Evolutionary conservation across 2,329 filamentous ascomycete genomes (phyloP).

Genomic region (Onygenales sp.): DNA sequence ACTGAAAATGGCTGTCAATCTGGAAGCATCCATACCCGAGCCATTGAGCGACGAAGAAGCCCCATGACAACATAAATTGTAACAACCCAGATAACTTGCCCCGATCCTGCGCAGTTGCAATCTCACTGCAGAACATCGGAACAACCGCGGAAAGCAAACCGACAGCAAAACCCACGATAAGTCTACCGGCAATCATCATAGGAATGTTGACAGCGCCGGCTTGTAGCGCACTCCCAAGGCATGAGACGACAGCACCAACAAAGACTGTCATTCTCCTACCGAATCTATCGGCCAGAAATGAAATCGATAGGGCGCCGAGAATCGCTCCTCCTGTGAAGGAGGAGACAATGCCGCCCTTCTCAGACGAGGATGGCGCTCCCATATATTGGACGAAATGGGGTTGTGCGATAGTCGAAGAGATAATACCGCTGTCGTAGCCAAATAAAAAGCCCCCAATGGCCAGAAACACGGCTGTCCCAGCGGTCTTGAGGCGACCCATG

Average conservation of each 20-base stretch:
- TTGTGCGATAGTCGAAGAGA: constrained; percentile 46
- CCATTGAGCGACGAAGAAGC: constrained; percentile 35
- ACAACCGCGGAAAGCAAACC: constrained; percentile 42
- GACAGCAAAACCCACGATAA: constrained; percentile 40
- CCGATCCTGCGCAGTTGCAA: constrained; percentile 49
- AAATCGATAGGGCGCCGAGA: too few relatives aligned
- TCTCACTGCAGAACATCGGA: constrained; percentile 55
- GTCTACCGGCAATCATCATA: constrained; percentile 50
- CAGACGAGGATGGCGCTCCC: constrained; percentile 41
- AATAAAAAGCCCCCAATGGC: constrained; percentile 39
- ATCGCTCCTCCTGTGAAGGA: constrained; percentile 49
- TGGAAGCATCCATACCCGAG: constrained; percentile 9
- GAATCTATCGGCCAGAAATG: constrained; percentile 17
- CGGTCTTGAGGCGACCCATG: constrained; percentile 34
- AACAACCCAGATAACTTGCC: constrained; percentile 38
- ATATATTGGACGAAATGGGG: constrained; percentile 50
- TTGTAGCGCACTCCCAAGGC: constrained; percentile 51
- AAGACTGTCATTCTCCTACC: constrained; percentile 52
- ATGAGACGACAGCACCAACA: constrained; percentile 49
- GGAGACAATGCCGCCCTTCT: constrained; percentile 54
- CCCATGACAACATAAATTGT: constrained; percentile 37
- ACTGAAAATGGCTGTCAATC: constrained; percentile 22
- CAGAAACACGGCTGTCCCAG: constrained; percentile 32
- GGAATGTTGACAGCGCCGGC: constrained; percentile 45
- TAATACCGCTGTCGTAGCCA: constrained; percentile 38